Evolutionary conservation across 768 basidiomycete species (phyloP).

Genomic region (Trametes meyenii): DNA sequence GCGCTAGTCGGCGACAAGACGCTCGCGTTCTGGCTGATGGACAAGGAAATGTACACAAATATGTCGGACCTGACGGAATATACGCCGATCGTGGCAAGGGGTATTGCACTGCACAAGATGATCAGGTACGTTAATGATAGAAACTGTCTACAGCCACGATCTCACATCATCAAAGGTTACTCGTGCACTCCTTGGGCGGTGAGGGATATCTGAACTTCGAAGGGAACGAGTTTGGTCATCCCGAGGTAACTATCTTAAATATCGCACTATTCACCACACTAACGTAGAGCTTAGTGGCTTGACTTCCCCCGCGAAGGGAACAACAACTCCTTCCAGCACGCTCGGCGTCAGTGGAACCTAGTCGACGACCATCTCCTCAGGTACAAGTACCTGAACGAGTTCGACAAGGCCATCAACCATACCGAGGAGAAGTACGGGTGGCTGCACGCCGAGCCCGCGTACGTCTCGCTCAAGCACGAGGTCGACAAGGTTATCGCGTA

Average conservation of each 20-base stretch:
- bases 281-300: conserved; percentile 71
- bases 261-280: background rate
- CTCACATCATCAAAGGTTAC: conserved; percentile 51
- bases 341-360: conserved; percentile 95
- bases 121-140: conserved; percentile 66
- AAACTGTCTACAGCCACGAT: background rate
- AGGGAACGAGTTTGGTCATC: conserved; percentile 98
- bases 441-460: conserved; percentile 84
- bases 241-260: conserved; percentile 63
- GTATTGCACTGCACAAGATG: conserved; percentile 95
- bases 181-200: conserved; percentile 92
- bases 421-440: conserved; percentile 81
- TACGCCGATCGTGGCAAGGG: conserved; percentile 86
- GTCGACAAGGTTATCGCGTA: conserved; percentile 90
- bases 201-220: conserved; percentile 99
- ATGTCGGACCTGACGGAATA: conserved; percentile 88
- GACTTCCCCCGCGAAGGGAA: conserved; percentile 98
- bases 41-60: conserved; percentile 99
- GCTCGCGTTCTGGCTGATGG: conserved; percentile 99
- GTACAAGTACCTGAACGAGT: conserved; percentile 94
- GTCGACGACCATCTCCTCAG: conserved; percentile 84
- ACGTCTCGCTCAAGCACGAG: conserved; percentile 94
- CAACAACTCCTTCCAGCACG: conserved; percentile 94
- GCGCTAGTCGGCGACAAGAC: conserved; percentile 99
- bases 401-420: conserved; percentile 91